Evolutionary conservation across 441 rosid genomes (phyloP), one percentile per base, ranked within the genome.

Genomic region (Erodium trifolium): DNA sequence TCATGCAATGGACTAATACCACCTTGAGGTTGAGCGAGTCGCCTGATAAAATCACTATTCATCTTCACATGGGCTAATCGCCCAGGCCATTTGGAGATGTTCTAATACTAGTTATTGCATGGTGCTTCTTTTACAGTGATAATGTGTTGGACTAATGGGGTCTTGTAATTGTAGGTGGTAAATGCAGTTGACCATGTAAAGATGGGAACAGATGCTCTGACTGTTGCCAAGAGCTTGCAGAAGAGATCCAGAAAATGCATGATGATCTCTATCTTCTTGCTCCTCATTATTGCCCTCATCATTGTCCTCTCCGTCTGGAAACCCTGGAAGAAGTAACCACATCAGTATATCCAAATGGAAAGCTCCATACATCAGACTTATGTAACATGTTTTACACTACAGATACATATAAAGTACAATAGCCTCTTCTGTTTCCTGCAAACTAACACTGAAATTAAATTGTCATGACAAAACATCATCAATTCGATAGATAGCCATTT

Each of bases 231-330:
- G 76, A 81, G 63, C 73, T 73, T 86, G 73, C 93, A 83, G 29
- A 83, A 71, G 75, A 86, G 55, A 60, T 82, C 88, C 7, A 83
- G 93, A 73, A 88, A 88, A 79, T 88, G 93, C 83, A 86, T 84
- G 93, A 78, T 81, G 73, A 86, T 88, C 51, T 45, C 82, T 68
- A 81, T 88, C 34, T 67, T 83, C 76, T 59, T 87, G 72, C 81
- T 87, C 39, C 78, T 87, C 11, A 51, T 87, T 51, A 82, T 86
- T 70, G 90, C 90, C 4, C 10, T 81, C 67, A 70, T 86, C 74
- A 69, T 84, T n/a, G 76, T 88, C 18, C 88, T 88, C 60, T 75
- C 87, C 2, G 73, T 84, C 68, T 8, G 77, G 77, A 84, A 78
- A 66, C 90, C 90, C 10, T 86, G 90, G 93, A 86, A 84, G 72